Conservation (phyloP, 495 filamentous ascomycete species). For the Hypoxylon rickii region DNA sequence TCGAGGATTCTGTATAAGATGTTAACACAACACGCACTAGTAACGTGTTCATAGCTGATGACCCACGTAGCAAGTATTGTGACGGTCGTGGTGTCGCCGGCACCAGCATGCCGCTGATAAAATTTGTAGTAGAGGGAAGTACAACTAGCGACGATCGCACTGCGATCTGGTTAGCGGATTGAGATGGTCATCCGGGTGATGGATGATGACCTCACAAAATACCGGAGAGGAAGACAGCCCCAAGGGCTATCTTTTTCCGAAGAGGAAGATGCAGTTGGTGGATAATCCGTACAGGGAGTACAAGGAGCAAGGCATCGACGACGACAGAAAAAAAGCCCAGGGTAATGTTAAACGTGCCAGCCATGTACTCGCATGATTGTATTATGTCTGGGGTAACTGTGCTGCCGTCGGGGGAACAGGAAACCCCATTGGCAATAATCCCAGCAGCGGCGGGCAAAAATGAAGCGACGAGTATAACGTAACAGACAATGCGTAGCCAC, state of each 20-base stretch:
- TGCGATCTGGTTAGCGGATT: no score
- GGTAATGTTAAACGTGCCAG: no score
- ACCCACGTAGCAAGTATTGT: neutral
- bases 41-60: neutral
- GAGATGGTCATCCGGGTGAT: no score
- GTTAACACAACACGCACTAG: no score
- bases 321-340: no score
- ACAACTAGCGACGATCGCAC: neutral
- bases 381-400: no score
- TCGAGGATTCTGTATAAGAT: neutral
- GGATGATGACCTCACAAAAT: neutral
- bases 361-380: no score
- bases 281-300: neutral
- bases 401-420: no score
- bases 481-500: neutral
- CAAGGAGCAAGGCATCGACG: neutral
- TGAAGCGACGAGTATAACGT: neutral
- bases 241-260: neutral
- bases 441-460: no score
- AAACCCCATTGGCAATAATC: no score
- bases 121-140: neutral
- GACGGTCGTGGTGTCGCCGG: neutral
- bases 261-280: neutral
- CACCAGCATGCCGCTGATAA: no score
- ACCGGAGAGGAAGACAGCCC: neutral